A percentile compares a stretch with the other conserved stretches of the same genome.
Conservation (phyloP, 2,329 filamentous ascomycete genomes). For the Pseudocercospora macadamiae region DNA sequence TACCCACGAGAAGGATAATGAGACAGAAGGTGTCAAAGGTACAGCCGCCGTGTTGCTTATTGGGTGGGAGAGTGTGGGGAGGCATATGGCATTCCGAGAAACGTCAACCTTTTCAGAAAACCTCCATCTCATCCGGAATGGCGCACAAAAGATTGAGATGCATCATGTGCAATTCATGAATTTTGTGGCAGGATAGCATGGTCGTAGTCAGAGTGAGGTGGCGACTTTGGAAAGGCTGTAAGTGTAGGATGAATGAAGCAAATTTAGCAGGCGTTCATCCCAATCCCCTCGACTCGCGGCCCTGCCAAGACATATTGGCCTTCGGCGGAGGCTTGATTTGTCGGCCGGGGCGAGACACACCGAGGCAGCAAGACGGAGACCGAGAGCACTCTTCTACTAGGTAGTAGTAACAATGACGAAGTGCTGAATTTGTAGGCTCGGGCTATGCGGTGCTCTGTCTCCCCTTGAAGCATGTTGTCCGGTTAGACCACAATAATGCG, state of each 20-base stretch:
- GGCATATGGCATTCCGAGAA: slow-evolving; percentile 52
- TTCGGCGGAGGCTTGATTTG: not conserved
- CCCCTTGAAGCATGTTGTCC: too few species aligned
- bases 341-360: not conserved
- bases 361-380: not conserved
- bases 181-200: slow-evolving; percentile 18
- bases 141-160: slow-evolving; percentile 48
- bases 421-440: not conserved
- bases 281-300: not conserved
- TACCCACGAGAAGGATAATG: slow-evolving; percentile 32
- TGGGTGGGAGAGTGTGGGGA: slow-evolving; percentile 57
- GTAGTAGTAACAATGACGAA: not conserved
- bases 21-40: slow-evolving; percentile 42
- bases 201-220: not conserved
- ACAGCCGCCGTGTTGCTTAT: slow-evolving; percentile 49
- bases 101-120: slow-evolving; percentile 49
- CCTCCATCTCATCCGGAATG: slow-evolving; percentile 48
- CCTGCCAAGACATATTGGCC: not conserved
- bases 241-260: not conserved
- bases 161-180: slow-evolving; percentile 48
- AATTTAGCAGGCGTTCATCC: not conserved
- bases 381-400: not conserved
- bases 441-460: too few species aligned
- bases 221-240: not conserved
- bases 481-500: too few species aligned